A percentile compares a stretch with the other conserved stretches of the same genome.
phyloP scores from a whole-genome alignment of 768 basidiomycete genomes.

The Lentinula edodes region DNA sequence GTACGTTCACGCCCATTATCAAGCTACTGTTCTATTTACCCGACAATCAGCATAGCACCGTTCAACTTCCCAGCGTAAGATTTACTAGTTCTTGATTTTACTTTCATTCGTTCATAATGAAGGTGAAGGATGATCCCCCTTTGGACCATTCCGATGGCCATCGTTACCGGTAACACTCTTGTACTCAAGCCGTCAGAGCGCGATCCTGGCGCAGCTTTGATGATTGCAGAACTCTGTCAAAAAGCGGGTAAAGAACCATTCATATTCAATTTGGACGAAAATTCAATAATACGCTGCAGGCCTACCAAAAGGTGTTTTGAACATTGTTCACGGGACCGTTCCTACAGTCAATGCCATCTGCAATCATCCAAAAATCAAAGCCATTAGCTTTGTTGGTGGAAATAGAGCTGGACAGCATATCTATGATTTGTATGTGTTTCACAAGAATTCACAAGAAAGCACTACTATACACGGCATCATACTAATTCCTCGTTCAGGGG shows the following conservation, averaged over 20 bases:
- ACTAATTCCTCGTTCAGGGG: slow-evolving; percentile 42
- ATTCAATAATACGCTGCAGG: not conserved
- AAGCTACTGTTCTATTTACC: not conserved
- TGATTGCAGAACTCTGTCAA: slow-evolving; percentile 92
- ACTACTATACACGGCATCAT: not conserved
- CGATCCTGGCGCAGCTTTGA: slow-evolving; percentile 95
- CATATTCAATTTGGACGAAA: not conserved
- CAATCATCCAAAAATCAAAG: slow-evolving; percentile 85
- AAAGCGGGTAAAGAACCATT: slow-evolving; percentile 53
- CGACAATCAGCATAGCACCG: slow-evolving; percentile 54
- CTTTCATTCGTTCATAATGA: not conserved
- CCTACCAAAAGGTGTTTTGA: slow-evolving; percentile 48
- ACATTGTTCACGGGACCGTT: slow-evolving; percentile 86
- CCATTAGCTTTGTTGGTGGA: slow-evolving; percentile 95
- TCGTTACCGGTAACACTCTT: slow-evolving; percentile 88
- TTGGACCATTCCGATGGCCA: slow-evolving; percentile 93
- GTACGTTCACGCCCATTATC: slow-evolving; percentile 15
- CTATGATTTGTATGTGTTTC: slow-evolving; percentile 60
- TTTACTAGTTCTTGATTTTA: slow-evolving; percentile 2
- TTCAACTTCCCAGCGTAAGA: slow-evolving; percentile 88
- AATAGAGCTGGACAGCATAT: slow-evolving; percentile 93
- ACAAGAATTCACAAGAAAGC: not conserved
- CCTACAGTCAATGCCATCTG: slow-evolving; percentile 92
- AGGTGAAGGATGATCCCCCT: slow-evolving; percentile 82
- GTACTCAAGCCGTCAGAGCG: slow-evolving; percentile 95